Evolutionary conservation across 2,329 filamentous ascomycete species (phyloP), one percentile per base, ranked within the genome.

Genomic region (Rutstroemia sp.): DNA sequence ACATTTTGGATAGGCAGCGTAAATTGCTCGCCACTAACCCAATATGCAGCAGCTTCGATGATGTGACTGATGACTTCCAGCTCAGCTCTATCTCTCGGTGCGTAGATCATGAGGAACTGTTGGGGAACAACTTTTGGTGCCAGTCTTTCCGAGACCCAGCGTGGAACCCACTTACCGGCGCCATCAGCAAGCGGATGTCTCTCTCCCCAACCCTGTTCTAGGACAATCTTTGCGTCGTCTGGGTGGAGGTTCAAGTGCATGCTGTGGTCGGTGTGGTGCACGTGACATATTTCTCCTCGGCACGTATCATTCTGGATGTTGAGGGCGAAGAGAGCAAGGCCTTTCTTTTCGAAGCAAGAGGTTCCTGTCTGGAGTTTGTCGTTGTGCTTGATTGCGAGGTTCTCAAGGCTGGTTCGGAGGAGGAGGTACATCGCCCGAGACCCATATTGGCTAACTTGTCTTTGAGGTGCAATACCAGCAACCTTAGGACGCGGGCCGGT

Each of bases 211-310:
- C 89, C 88, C 60, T 82, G 83, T 62, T 85, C 79, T 23, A 95
- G 73, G 18, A 94, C 79, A 52, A 86, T 75, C 64, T 78, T 81
- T 52, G 87, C 88, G 67, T 95, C 90, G 44, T 86, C 80, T 0
- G 89, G 88, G 66, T 94, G 89, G 52, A 95, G 77, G 49, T 83
- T 88, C 73, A 94, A 76, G 71, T 95, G 90, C 78, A 94, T 76
- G 3, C 83, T 87, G 59, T 86, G 81, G 62, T 94, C 90, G 23
- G 79, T 84, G 49, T 85, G 81, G 71, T 95, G 90, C 10, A 90
- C 82, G 69, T 95, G 90, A 65, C 83, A 87, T 45, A 95, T 80
- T 72, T 95, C 90, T n/a, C 89, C 89, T 63, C 86, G 81, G 64
- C 86, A 90, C 10, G 83, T 88, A 30, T 81, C 79, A 67, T 86